Base-by-base conservation (phyloP, 2,329 filamentous ascomycete genomes). In the Cladosporium oxysporum region DNA sequence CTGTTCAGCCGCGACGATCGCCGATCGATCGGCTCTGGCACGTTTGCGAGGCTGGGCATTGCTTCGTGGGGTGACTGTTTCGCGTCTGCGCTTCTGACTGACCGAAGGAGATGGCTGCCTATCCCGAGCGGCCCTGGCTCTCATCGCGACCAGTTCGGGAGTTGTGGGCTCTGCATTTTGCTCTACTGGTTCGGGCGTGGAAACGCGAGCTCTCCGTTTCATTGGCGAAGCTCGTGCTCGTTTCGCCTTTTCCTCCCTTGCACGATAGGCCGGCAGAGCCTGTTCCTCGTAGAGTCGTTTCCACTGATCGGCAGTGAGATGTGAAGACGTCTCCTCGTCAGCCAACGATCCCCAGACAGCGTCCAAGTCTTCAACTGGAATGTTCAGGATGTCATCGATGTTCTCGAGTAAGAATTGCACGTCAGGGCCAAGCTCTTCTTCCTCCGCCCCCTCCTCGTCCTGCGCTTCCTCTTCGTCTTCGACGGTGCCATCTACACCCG, bases 271-370 rank as follows among this genome's bases (percentile, higher is more conserved):
- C 1, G 76, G 76, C 26, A 67, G 62, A 11, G 76, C 74, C 18
- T 63, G 53, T 11, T 67, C 47, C 44, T 73, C 64, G 33, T 72
- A 78, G 44, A 73, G 49, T 16, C 50, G 31, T 23, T 66, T 62
- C 63, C 61, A 65, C 53, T 62, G 47, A 12, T 66, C 66, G n/a
- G 64, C 64, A 21, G 23, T 66, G 31, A 49, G 64, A 44, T 58
- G 58, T 5, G 37, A 16, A 18, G 57, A 62, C 23, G 23, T 23
- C 50, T 55, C 50, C 12, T 60, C 52, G 10, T 67, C 23, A 1
- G 74, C 70, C 61, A 66, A 74, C 14, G 66, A 55, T 8, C 67
- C 65, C 74, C 74, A 77, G 3, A 74, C 73, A 18, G 68, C 66
- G 14, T 71, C 67, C 6, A 67, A 53, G 23, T 68, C 60, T 28